Evolutionary conservation across 441 rosid genomes (phyloP), one percentile per base, ranked within the genome.

Genomic region (Corymbia citriodora): DNA sequence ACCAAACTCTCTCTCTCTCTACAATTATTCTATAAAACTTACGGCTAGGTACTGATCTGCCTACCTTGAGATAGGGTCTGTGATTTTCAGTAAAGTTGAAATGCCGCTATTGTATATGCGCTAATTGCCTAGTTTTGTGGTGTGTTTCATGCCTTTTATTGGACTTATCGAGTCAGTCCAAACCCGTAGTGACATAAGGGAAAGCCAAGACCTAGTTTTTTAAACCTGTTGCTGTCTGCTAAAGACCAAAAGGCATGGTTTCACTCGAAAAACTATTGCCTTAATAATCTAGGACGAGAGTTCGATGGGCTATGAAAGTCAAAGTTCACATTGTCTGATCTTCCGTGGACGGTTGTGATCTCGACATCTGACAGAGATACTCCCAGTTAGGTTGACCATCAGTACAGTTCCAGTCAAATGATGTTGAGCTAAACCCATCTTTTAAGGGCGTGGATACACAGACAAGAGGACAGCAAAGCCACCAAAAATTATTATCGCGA

Each of bases 271-370:
- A 87, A 8, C 5, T 27, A 23, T 54, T 87, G 31, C 65, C 65
- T 59, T 59, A 13, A 21, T 54, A 87, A 57, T 87, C 65, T 36
- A 54, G 81, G n/a, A 54, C 82, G 87, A 90, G 85, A 88, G 82
- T 59, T 55, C 90, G 94, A 89, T 59, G 90, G 53, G 91, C 92
- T 2, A 79, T 92, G 92, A 94, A 95, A 94, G 95, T 94, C 95
- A 94, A 95, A 92, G 93, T 92, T 94, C 90, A 91, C 89, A 93
- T 92, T 95, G 96, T 94, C 94, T 91, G 94, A 91, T 92, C 85
- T 90, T 55, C 54, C 85, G 92, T 94, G 96, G 95, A 94, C 74
- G 94, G 92, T 95, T 93, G 92, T 92, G 96, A 95, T 94, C 92
- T 87, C 89, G 88, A 89, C 65, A 53, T 90, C 93, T 92, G 96